Base-by-base conservation (phyloP, 2,329 filamentous ascomycete species). In the Aspergillus tubingensis region DNA sequence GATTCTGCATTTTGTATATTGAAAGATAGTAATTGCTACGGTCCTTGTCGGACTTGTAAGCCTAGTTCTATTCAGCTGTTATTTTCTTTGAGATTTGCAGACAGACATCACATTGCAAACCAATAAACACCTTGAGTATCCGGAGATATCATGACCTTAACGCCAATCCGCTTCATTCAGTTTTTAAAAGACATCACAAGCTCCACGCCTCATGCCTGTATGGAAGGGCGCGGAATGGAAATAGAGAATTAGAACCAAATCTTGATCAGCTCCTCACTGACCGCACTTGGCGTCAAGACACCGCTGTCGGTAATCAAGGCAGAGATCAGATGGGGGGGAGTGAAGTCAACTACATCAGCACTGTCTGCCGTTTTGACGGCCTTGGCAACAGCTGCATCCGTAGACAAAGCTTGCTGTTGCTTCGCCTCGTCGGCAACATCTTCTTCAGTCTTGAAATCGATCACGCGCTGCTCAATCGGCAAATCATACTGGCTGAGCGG, bases 401-500 rank as follows among this genome's bases (percentile, higher is more conserved):
- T 38, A 17, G 60, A 23, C 17, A 47, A 68, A 19, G 71, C 63
- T 5, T 63, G 58, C 39, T 68, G 79, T 58, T 86, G 81, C 43
- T 81, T 77, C 7, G 78, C 77, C 61, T 81, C 77, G 62, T 75
- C 71, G 38, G 67, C 66, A 59, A 84, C 74, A 11, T 82, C 80
- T 41, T 79, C 80, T 5, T 84, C 81, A 1, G 85, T 86, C 68
- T 82, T 83, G 74, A 95, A 96, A 52, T 91, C 86, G 61, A 95
- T 82, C 13, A 96, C 84, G 36, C 86, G 84, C 76, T 96, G 92
- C 72, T 89, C 85, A 66, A 96, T 87, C 0, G 91, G 91, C 60
- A 96, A 80, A 72, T 95, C 91, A 61, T 88, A 86, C 77, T 96
- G 92, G 64, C 89, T 87, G 21, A 95, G 80, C 1, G 94, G 91